Evolutionary conservation across 2,329 filamentous ascomycete species (phyloP).

Genomic region (Colletotrichum tropicale): DNA sequence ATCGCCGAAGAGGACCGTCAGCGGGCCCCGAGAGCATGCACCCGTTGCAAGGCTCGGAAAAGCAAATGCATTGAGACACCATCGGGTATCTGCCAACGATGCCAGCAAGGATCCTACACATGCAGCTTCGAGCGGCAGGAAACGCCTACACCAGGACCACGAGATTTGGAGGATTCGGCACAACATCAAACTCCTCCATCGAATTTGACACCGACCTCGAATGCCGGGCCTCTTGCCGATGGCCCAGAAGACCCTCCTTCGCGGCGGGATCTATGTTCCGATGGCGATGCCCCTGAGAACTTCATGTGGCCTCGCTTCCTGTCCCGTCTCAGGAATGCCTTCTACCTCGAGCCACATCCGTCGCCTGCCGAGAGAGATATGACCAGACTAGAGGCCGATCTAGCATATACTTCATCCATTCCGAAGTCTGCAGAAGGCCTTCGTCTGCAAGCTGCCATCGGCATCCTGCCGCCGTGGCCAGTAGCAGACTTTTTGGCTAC

Average conservation of each 20-base stretch:
- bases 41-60: conserved; percentile 37
- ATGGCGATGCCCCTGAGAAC: conserved; percentile 16
- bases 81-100: conserved; percentile 31
- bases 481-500: conserved; percentile 30
- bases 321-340: conserved; percentile 28
- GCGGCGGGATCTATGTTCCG: conserved; percentile 10
- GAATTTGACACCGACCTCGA: background rate
- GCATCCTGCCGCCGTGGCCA: conserved; percentile 25
- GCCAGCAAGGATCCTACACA: conserved; percentile 24
- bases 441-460: conserved; percentile 25
- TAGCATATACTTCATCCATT: conserved; percentile 14
- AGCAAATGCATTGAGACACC: conserved; percentile 34
- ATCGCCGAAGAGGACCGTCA: conserved; percentile 37
- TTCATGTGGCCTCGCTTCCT: conserved; percentile 31
- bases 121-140: conserved; percentile 21
- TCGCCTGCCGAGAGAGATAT: conserved; percentile 24
- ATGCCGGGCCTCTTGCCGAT: background rate
- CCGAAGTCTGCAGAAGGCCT: conserved; percentile 18
- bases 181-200: background rate
- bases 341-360: conserved; percentile 27
- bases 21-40: conserved; percentile 34
- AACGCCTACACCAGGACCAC: background rate
- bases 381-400: conserved; percentile 23
- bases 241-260: background rate
- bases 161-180: background rate